Base-by-base conservation (phyloP, 495 filamentous ascomycete species). In the Cryomyces antarcticus region DNA sequence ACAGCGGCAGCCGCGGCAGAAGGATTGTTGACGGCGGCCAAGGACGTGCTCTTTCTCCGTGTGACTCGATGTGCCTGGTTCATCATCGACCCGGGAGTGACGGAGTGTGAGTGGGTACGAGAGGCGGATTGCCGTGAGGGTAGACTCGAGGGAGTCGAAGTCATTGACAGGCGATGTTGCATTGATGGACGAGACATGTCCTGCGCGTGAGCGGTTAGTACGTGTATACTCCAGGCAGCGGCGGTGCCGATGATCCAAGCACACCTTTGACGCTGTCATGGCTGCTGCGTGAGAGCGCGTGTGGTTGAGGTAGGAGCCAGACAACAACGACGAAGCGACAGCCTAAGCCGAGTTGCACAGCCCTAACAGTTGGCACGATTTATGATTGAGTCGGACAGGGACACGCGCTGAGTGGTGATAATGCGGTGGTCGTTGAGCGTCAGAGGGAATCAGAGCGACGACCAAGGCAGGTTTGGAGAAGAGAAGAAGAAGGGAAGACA, bases 11-110 rank as follows among this genome's bases (percentile, higher is more conserved):
- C 77, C 44, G 82, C 66, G 13, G 74, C 79, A 11, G 82, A 82
- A 29, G 78, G 74, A 60, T 82, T 89, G 55, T 74, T 70, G 29
- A 72, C 70, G 28, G 77, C 73, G 30, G 72, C 77, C 41, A 81
- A 83, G 49, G 86, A 77, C 62, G 77, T 85, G 62, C 87, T 94
- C 73, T 96, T 97, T 44, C 89, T 72, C 48, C 89, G 82, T 46
- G 82, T 86, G 47, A 97, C 74, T 42, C 89, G 82, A 59, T 93
- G 78, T 57, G 70, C 73, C 52, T 76, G 57, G 62, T 84, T 88
- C 62, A 84, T 88, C 62, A 84, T 69, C 33, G 83, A 74, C 52
- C 82, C 78, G 47, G 82, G 62, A 36, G 84, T 82, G 42, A 83
- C 65, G 11, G 81, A 88, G 57, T 92, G 80, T 12, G 85, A 80